Evolutionary conservation across 495 filamentous ascomycete species (phyloP), one percentile per base, ranked within the genome.

Genomic region (Penicillium dipodomyicola): DNA sequence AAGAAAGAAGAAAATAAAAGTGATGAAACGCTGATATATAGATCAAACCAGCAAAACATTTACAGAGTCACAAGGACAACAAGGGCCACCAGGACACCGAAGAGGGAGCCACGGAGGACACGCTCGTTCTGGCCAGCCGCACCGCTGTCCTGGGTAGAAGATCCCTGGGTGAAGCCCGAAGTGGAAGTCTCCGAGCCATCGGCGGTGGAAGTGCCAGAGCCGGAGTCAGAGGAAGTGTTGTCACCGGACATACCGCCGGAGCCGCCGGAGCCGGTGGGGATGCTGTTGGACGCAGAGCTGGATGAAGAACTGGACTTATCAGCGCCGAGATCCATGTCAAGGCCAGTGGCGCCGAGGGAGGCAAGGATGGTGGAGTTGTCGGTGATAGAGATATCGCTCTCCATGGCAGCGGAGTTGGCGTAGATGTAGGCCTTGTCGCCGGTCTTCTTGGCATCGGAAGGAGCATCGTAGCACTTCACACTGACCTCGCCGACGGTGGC

Each of bases 391-490:
- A 97, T 79, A 11, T 90, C 88, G 74, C 83, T 73, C 72, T 96
- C 89, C 32, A 88, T 81, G 49, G 81, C 91, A 2, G 75, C 67
- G 17, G 70, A 68, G 65, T 82, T 68, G 61, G 83, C 86, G 77
- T 90, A 96, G 58, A 85, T 78, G 77, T 98, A 98, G 25, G 87
- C 85, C 52, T 79, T 82, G 58, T 72, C 69, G 50, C 86, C 87
- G 17, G 60, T 63, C 46, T 78, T 80, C 65, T 84, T 85, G 52
- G 83, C 83, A 43, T 82, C 85, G 14, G 69, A 68, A 14, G 87
- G 84, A 19, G 90, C 80, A 58, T 90, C 75, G 76, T 90, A 97
- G 86, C 94, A 98, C 54, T 90, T 68, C 19, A 98, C 85, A 25
- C 73, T 82, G 55, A 98, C 83, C 35, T 92, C 85, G 51, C 83